Percentiles rank a stretch among this genome's conserved stretches.
Evolutionary conservation across 805 yeast genomes (phyloP).

Genomic region (Peterozyma xylosa): DNA sequence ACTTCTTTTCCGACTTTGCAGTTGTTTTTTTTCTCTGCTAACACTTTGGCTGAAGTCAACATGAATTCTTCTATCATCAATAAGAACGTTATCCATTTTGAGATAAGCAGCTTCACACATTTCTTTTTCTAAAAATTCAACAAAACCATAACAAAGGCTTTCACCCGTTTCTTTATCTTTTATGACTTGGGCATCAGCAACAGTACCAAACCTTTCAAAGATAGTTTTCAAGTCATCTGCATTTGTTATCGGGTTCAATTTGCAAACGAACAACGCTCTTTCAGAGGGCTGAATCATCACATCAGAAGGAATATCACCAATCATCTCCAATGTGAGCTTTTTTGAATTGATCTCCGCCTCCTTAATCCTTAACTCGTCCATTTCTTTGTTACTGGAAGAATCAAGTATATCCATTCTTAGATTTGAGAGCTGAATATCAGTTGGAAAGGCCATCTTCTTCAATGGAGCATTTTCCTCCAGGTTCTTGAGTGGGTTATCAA

Average conservation of each 20-base stretch:
- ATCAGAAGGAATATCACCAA: conserved; percentile 43
- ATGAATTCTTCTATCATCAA: conserved; percentile 57
- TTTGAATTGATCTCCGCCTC: conserved; percentile 35
- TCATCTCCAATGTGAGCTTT: conserved; percentile 54
- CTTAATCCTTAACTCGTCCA: conserved; percentile 23
- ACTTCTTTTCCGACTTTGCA: no score
- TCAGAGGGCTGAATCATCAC: conserved; percentile 57
- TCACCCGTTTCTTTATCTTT: conserved; percentile 38
- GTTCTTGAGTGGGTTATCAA: conserved; percentile 36
- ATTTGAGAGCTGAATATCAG: no score
- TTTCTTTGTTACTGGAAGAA: conserved; percentile 14
- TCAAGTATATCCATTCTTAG: conserved; percentile 3
- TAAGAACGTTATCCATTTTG: conserved; percentile 53
- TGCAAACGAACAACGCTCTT: conserved; percentile 53
- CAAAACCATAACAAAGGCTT: conserved; percentile 56
- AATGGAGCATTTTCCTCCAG: conserved; percentile 1
- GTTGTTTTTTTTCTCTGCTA: conserved; percentile 4
- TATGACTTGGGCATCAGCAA: conserved; percentile 44
- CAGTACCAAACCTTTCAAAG: conserved; percentile 55
- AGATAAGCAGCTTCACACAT: conserved; percentile 57
- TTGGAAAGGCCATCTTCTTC: no score
- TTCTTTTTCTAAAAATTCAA: conserved; percentile 40
- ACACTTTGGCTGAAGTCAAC: conserved; percentile 65
- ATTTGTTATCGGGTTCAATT: conserved; percentile 54
- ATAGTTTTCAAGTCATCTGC: conserved; percentile 47